Conservation (phyloP, 2,329 filamentous ascomycete genomes). For the Arthrinium phaeospermum region DNA sequence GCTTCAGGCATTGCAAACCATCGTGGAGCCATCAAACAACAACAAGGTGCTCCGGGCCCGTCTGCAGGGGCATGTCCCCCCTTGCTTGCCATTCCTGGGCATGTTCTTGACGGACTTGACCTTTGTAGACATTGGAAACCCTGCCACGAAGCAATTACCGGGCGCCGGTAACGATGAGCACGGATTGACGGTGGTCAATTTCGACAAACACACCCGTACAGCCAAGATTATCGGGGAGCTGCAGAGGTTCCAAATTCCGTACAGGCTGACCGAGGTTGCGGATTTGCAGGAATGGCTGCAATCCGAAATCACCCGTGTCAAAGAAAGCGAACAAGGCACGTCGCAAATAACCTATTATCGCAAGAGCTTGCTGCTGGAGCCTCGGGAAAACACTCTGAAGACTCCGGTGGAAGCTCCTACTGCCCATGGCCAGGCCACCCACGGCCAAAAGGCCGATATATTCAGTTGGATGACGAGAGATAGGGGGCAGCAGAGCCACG, state of each 20-base stretch:
- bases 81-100: conserved; percentile 93
- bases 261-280: conserved; percentile 79
- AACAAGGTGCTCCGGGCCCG: conserved; percentile 84
- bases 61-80: conserved; percentile 84
- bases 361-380: conserved; percentile 84
- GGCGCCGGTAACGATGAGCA: conserved; percentile 61
- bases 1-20: conserved; percentile 78
- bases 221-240: conserved; percentile 95
- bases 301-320: conserved; percentile 78
- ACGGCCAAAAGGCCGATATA: conserved; percentile 46
- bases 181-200: conserved; percentile 86
- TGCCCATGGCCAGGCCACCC: conserved; percentile 30
- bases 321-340: conserved; percentile 60
- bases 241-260: conserved; percentile 94
- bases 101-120: conserved; percentile 97
- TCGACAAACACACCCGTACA: conserved; percentile 94
- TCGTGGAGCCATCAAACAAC: conserved; percentile 90
- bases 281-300: conserved; percentile 95
- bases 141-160: conserved; percentile 78
- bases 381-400: conserved; percentile 58
- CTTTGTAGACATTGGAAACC: conserved; percentile 94
- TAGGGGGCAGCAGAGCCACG: conserved; percentile 37
- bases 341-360: conserved; percentile 74
- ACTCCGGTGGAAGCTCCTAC: conserved; percentile 40
- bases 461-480: conserved; percentile 60